phyloP scores from a whole-genome alignment of 805 yeast genomes.

The Citeromyces matritensis region DNA sequence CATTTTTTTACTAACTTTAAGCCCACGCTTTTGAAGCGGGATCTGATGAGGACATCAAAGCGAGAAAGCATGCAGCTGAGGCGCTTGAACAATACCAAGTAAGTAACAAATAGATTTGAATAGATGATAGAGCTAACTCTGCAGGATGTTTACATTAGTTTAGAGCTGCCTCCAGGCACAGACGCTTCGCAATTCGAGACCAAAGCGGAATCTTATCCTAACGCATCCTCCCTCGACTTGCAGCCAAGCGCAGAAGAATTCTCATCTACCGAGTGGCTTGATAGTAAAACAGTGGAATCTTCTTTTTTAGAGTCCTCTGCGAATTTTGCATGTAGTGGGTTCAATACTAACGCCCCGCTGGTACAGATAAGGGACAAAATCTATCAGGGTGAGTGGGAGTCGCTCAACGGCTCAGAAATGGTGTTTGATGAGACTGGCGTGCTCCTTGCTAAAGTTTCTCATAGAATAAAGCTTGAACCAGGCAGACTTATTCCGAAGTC shows the following conservation, averaged over 20 bases:
- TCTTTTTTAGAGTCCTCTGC: constrained; percentile 1
- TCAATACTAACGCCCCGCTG: constrained; percentile 38
- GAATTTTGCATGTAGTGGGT: constrained; percentile 35
- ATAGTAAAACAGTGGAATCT: no score
- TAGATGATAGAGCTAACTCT: not conserved
- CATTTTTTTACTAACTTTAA: not conserved
- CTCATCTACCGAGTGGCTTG: no score
- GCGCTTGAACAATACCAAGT: not conserved
- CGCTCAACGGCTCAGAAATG: constrained; percentile 60
- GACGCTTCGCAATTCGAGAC: not conserved
- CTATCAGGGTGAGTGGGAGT: constrained; percentile 66
- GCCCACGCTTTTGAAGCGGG: constrained; percentile 66
- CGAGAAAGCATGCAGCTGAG: constrained; percentile 19
- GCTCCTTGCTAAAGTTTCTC: constrained; percentile 13
- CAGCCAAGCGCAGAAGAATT: no score
- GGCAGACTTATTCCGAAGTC: constrained; percentile 12
- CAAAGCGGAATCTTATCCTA: no score
- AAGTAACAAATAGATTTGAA: not conserved
- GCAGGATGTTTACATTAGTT: constrained; percentile 11
- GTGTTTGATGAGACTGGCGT: constrained; percentile 20
- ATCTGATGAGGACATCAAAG: constrained; percentile 68
- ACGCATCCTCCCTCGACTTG: no score
- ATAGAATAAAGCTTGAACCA: constrained; percentile 13
- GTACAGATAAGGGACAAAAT: constrained; percentile 42
- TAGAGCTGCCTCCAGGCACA: constrained; percentile 9